Evolutionary conservation across 371 early-diverging fungal species (phyloP).

Genomic region (Actinomucor elegans): DNA sequence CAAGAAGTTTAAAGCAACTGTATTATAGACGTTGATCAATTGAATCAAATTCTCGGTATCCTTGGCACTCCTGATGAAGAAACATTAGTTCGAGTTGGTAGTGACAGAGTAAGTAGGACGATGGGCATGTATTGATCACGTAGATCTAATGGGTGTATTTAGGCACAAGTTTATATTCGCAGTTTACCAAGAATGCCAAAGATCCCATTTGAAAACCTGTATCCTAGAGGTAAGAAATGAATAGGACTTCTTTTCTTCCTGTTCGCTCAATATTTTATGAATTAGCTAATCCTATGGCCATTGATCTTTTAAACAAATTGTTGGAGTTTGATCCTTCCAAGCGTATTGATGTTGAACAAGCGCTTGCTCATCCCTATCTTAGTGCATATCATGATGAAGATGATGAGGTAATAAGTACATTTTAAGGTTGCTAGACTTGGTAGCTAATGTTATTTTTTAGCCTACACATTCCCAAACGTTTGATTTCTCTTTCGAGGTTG

Average conservation of each 20-base stretch:
- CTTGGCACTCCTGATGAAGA: constrained; percentile 98
- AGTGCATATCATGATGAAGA: constrained; percentile 77
- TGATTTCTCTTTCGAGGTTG: constrained; percentile 92
- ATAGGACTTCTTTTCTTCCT: no score
- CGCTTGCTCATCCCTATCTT: constrained; percentile 79
- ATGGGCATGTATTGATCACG: constrained; percentile 6
- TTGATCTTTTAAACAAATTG: constrained; percentile 80
- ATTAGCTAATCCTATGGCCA: constrained; percentile 62
- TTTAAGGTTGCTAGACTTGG: background rate
- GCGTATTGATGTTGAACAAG: constrained; percentile 82
- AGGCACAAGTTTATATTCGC: constrained; percentile 96
- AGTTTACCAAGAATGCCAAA: constrained; percentile 86
- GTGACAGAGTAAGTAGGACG: constrained; percentile 60
- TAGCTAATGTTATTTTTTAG: constrained; percentile 12
- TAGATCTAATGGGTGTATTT: constrained; percentile 2
- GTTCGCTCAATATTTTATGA: background rate
- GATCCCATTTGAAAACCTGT: constrained; percentile 83
- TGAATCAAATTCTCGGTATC: constrained; percentile 96
- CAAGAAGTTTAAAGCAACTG: background rate
- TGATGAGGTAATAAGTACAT: constrained; percentile 56
- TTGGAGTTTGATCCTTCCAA: constrained; percentile 80
- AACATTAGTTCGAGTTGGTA: constrained; percentile 81
- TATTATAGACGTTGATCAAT: constrained; percentile 88
- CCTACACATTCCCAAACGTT: constrained; percentile 70
- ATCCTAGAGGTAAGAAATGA: constrained; percentile 57